phyloP scores from a whole-genome alignment of 2,329 filamentous ascomycete genomes.

The Ascocoryne sarcoides region DNA sequence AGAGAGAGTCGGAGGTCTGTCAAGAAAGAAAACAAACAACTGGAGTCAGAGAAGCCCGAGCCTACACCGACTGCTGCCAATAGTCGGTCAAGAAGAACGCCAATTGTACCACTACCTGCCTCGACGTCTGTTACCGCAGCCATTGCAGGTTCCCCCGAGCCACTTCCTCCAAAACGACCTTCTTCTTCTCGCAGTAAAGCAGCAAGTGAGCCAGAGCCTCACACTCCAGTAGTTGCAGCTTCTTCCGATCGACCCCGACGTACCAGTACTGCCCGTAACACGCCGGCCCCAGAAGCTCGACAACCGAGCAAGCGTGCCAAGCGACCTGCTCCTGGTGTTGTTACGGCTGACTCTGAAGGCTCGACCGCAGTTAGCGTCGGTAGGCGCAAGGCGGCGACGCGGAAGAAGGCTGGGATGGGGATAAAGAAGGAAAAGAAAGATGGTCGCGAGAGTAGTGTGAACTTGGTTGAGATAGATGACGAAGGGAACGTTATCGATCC shows the following conservation, averaged over 20 bases:
- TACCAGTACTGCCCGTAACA: slow-evolving; percentile 32
- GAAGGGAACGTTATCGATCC: slow-evolving; percentile 65
- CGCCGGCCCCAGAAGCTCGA: slow-evolving; percentile 34
- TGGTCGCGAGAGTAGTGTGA: slow-evolving; percentile 33
- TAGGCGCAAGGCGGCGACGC: slow-evolving; percentile 60
- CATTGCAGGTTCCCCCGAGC: too few species aligned
- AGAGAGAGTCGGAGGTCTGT: slow-evolving; percentile 16
- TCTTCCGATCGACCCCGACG: slow-evolving; percentile 27
- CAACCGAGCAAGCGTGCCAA: slow-evolving; percentile 51
- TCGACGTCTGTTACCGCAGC: slow-evolving; percentile 12
- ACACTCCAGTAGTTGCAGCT: slow-evolving; percentile 12
- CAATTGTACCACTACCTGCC: slow-evolving; percentile 11
- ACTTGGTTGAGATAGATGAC: slow-evolving; percentile 53
- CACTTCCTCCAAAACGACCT: slow-evolving; percentile 22
- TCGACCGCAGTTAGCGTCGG: slow-evolving; percentile 55
- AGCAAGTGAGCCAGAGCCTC: slow-evolving; percentile 21
- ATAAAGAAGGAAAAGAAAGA: slow-evolving; percentile 34
- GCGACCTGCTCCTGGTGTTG: slow-evolving; percentile 62
- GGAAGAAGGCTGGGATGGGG: slow-evolving; percentile 49
- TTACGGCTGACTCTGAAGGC: slow-evolving; percentile 40
- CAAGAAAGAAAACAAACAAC: slow-evolving; percentile 17
- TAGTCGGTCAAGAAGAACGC: slow-evolving; percentile 14
- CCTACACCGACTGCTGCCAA: slow-evolving; percentile 6
- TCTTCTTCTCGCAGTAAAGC: slow-evolving; percentile 28
- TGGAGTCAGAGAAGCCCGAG: slow-evolving; percentile 1